Percentiles rank a stretch among this genome's conserved stretches.
Evolutionary conservation across 257 asterid genomes (phyloP).

Genomic region (Knoxia roxburghii): DNA sequence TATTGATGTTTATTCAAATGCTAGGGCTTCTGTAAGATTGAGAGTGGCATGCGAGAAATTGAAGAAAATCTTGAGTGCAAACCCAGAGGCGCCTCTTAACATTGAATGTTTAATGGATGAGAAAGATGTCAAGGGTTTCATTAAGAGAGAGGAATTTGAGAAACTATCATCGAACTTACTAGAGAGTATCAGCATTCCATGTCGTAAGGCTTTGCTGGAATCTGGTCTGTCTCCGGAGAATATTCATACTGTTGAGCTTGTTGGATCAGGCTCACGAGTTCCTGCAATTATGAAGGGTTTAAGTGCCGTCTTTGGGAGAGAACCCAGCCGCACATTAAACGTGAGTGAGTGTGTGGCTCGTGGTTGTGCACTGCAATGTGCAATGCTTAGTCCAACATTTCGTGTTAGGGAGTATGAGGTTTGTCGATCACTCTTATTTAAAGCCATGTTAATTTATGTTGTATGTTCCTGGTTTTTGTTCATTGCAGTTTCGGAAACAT

Average conservation of each 20-base stretch:
- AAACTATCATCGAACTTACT: conserved; percentile 54
- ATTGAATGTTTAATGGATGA: conserved; percentile 99
- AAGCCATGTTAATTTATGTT: not conserved
- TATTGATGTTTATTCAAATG: conserved; percentile 70
- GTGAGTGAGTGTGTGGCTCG: conserved; percentile 99
- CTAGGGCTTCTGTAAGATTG: conserved; percentile 82
- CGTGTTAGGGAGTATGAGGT: conserved; percentile 94
- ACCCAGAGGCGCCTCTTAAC: conserved; percentile 85
- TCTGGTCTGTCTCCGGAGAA: conserved; percentile 61
- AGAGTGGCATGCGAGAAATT: conserved; percentile 89
- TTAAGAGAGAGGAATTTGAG: conserved; percentile 92
- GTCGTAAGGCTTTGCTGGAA: conserved; percentile 61
- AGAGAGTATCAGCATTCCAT: conserved; percentile 65
- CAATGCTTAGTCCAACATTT: conserved; percentile 86
- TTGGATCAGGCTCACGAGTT: conserved; percentile 93
- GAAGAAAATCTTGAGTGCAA: conserved; percentile 97
- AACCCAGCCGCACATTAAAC: conserved; percentile 76
- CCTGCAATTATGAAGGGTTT: conserved; percentile 71
- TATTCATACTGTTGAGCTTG: conserved; percentile 87
- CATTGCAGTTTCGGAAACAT: not conserved
- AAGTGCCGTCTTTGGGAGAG: conserved; percentile 59
- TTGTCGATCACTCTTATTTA: conserved; percentile 22
- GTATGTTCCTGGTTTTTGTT: not conserved
- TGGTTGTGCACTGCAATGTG: conserved; percentile 94
- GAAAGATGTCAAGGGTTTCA: conserved; percentile 84